A percentile compares a stretch with the other conserved stretches of the same genome.
Evolutionary conservation across 345 rosid genomes (phyloP).

Genomic region (Salix viminalis): DNA sequence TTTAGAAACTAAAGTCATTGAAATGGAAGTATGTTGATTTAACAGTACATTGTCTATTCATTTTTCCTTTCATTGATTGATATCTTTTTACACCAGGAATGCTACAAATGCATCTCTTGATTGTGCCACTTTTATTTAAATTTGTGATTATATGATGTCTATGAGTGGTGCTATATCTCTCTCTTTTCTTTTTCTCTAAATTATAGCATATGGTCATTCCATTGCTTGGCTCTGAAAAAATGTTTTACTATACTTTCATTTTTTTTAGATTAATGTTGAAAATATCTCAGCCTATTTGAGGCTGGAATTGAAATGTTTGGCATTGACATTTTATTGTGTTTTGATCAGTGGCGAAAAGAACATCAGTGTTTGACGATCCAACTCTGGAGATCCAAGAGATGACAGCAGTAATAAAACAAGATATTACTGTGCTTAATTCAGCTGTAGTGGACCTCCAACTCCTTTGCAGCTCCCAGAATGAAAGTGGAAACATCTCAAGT

Average conservation of each 20-base stretch:
- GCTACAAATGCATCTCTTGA: background rate
- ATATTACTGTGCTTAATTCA: conserved; percentile 70
- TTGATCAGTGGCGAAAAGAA: conserved; percentile 68
- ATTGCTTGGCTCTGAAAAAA: background rate
- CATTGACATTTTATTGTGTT: background rate
- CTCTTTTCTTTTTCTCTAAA: background rate
- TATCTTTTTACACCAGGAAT: background rate
- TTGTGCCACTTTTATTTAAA: background rate
- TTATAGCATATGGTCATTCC: background rate
- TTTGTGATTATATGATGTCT: background rate
- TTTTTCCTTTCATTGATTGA: background rate
- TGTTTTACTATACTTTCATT: background rate
- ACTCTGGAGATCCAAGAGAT: conserved; percentile 77
- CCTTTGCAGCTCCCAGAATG: conserved; percentile 56
- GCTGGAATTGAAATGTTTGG: background rate
- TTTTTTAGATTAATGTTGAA: background rate
- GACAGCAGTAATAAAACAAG: conserved; percentile 73
- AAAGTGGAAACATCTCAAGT: conserved; percentile 50
- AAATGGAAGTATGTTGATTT: background rate
- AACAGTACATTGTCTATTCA: background rate
- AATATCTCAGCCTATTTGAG: background rate
- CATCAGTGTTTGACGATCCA: conserved; percentile 87
- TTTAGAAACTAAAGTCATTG: background rate
- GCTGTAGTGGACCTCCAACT: conserved; percentile 75
- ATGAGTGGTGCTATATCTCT: background rate